Base-by-base conservation (phyloP, 1,139 yeast genomes). In the Keqinozyma sinolaborantium region DNA sequence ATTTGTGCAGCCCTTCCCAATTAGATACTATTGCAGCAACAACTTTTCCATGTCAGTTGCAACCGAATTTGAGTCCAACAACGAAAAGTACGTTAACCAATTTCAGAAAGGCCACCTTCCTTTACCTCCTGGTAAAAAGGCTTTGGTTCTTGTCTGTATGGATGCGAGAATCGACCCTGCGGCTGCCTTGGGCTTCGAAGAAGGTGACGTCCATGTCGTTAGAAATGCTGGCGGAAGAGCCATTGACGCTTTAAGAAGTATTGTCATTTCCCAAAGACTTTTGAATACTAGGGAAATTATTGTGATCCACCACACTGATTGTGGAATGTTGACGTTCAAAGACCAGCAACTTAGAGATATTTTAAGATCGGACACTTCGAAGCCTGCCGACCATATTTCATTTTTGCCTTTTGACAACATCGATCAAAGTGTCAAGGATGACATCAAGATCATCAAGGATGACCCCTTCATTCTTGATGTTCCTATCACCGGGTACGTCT, bases 211-310 rank as follows among this genome's bases (percentile, higher is more conserved):
- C 5, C 73, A 65, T 44, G 68, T 66, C 9, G 64, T 66, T 23
- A 51, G 73, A 40, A 66, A 66, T 41, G 73, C 73, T 7, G 73
- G 73, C 13, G 73, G 73, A 3, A 47, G 73, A 32, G 60, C 70
- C 2, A 35, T 51, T 24, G 73, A 66, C 40, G 70, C 69, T 4
- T 47, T 66, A 28, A 45, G 73, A 23, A 58, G 66, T 38, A 40
- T 66, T 13, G 57, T 65, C 11, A 66, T 66, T 31, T 64, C 70
- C 9, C 54, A 50, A 36, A 36, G 50, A 26, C 41, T 56, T 24
- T 51, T 56, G 34, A 69, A 67, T 6, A 66, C 73, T 4, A 44
- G 53, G 30, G 72, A 66, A 40, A 56, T 64, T 21, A 57, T 65
- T 5, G 52, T 66, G 14, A 42, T 66, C 30, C 73, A 67, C 41